Evolutionary conservation across 2,329 filamentous ascomycete species (phyloP).

Genomic region (Nemania sp.): DNA sequence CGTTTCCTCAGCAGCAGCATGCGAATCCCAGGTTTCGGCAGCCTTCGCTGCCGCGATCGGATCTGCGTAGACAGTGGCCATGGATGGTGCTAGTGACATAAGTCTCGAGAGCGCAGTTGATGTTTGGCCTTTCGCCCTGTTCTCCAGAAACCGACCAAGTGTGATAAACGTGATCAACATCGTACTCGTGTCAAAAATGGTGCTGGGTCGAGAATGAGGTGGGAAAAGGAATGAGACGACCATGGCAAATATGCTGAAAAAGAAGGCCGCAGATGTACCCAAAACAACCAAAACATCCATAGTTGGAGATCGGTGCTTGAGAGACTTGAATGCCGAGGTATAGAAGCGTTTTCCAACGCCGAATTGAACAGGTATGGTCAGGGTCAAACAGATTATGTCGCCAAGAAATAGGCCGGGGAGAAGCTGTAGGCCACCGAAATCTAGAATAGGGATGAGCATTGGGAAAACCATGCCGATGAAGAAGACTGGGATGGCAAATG

Average conservation of each 20-base stretch:
- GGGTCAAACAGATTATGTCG: slow-evolving; percentile 77
- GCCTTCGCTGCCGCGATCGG: slow-evolving; percentile 91
- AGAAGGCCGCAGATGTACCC: slow-evolving; percentile 93
- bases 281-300: slow-evolving; percentile 97
- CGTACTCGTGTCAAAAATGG: slow-evolving; percentile 95
- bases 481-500: slow-evolving; percentile 89
- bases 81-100: slow-evolving; percentile 95
- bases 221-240: slow-evolving; percentile 73
- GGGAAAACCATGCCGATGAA: slow-evolving; percentile 91
- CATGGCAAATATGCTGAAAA: slow-evolving; percentile 92
- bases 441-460: slow-evolving; percentile 75
- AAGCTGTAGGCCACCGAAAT: slow-evolving; percentile 72
- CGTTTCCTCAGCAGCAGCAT: slow-evolving; percentile 45
- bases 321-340: slow-evolving; percentile 85
- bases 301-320: slow-evolving; percentile 88
- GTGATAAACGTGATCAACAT: slow-evolving; percentile 98
- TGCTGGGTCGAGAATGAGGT: slow-evolving; percentile 79
- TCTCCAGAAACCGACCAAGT: slow-evolving; percentile 88
- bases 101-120: slow-evolving; percentile 89
- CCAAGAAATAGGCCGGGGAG: slow-evolving; percentile 82
- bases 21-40: slow-evolving; percentile 73
- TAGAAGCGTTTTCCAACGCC: slow-evolving; percentile 96
- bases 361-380: slow-evolving; percentile 95
- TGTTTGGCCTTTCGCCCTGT: slow-evolving; percentile 92
- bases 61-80: slow-evolving; percentile 95